Evolutionary conservation across 2,329 filamentous ascomycete species (phyloP), one percentile per base, ranked within the genome.

Genomic region (Sclerotinia minor): DNA sequence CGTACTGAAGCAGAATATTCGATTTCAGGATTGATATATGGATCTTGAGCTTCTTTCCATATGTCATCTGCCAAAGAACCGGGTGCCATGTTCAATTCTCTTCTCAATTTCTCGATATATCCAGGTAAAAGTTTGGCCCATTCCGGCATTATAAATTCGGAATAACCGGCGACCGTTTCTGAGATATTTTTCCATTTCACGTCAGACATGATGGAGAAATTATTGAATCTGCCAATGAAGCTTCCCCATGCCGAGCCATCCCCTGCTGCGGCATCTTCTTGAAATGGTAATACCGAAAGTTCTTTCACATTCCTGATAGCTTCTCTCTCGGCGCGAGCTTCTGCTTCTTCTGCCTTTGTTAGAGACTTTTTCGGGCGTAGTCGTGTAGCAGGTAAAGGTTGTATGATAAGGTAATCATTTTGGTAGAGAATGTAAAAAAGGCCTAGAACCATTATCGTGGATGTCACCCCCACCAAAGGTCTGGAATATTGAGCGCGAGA

Each of bases 31-130:
- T 98, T 92, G 70, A 91, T 83, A 59, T 87, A 83, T 0, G 93
- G 87, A 76, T 98, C 92, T 68, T 93, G 91, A 0, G 95, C 92
- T 74, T 98, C 94, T 71, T 84, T 83, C 95, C 95, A 98, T 68
- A 99, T 95, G 73, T 97, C 92, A 75, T 96, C 90, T 17, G 94
- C 92, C 53, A 99, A 81, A 0, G 93, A 96, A 1, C 93, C 94
- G 0, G 92, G 91, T 0, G 90, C 87, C 87, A 95, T 90, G 45
- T 92, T 95, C 21, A 97, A 83, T 79, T 98, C 94, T 29, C 87
- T 86, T 77, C 97, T 93, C 45, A 98, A 84, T 78, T 97, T 97
- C 69, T 86, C 84, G 67, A 96, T 81, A 66, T 92, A 92, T 3
- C 83, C 88, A 0, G 94, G 94, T 24, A 97, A 81, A 53, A 87